Percentiles rank a stretch among this genome's conserved stretches.
phyloP scores from a whole-genome alignment of 148 eudicot genomes.

The Rhododendron molle region DNA sequence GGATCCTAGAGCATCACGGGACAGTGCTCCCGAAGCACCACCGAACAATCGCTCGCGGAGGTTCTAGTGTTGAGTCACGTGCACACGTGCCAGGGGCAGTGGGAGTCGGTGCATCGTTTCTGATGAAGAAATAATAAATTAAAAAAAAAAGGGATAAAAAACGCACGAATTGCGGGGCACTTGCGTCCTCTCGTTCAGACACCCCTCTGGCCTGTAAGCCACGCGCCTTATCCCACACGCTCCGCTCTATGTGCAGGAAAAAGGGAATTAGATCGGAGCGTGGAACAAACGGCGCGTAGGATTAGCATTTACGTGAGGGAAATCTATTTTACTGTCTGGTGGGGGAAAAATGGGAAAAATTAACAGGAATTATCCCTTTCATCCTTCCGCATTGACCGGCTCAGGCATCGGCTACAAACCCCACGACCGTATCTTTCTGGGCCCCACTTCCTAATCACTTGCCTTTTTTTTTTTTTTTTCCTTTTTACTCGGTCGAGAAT shows the following conservation, averaged over 20 bases:
- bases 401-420: not conserved
- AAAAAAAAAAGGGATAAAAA: not conserved
- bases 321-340: not conserved
- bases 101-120: not conserved
- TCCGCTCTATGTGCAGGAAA: not conserved
- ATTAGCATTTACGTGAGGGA: not conserved
- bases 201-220: not conserved
- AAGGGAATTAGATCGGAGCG: not conserved
- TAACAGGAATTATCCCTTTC: not conserved
- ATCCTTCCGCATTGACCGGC: not conserved
- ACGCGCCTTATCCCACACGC: not conserved
- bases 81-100: not conserved
- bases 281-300: not conserved
- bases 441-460: not conserved
- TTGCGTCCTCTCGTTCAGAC: not conserved
- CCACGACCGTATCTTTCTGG: not conserved
- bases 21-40: not conserved
- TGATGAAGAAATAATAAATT: not conserved
- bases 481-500: not conserved
- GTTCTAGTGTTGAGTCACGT: not conserved
- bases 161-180: conserved; percentile 5
- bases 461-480: not conserved
- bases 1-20: not conserved
- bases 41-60: not conserved
- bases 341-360: not conserved